phyloP scores from a whole-genome alignment of 495 filamentous ascomycete species.

The Penicillium angulare region DNA sequence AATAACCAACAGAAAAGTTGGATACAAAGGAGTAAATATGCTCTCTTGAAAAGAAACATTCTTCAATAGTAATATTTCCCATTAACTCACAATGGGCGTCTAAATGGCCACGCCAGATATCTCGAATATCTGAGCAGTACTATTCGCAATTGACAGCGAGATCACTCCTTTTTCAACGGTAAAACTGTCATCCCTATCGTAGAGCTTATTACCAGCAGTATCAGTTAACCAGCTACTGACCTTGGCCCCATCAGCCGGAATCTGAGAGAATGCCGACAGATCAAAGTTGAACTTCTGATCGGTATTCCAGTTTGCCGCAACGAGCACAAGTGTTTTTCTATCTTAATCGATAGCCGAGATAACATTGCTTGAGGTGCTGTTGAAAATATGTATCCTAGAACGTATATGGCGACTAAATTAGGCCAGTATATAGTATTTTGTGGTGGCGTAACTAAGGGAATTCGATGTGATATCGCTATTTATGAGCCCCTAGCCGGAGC shows the following conservation, averaged over 20 bases:
- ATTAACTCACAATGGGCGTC: too few species aligned
- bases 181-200: neutral
- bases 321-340: constrained; percentile 10
- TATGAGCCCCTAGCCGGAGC: constrained; percentile 11
- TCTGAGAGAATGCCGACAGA: constrained; percentile 6
- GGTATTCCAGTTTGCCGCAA: constrained; percentile 13
- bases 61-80: too few species aligned
- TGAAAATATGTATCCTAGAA: constrained; percentile 11
- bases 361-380: constrained; percentile 6
- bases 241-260: constrained; percentile 5
- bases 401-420: constrained; percentile 16
- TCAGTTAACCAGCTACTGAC: constrained; percentile 10
- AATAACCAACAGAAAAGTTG: too few species aligned
- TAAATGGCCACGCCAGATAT: neutral
- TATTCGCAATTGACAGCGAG: constrained; percentile 4
- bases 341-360: constrained; percentile 6
- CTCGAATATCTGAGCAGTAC: constrained; percentile 13
- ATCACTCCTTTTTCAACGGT: neutral
- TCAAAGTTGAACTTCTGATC: constrained; percentile 10
- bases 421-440: constrained; percentile 12
- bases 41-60: too few species aligned
- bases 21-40: too few species aligned
- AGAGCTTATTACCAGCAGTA: constrained; percentile 1
- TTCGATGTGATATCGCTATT: constrained; percentile 2
- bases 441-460: constrained; percentile 3